A percentile compares a stretch with the other conserved stretches of the same genome.
Conservation (phyloP, 441 rosid genomes). For the Arabidopsis lyrata region DNA sequence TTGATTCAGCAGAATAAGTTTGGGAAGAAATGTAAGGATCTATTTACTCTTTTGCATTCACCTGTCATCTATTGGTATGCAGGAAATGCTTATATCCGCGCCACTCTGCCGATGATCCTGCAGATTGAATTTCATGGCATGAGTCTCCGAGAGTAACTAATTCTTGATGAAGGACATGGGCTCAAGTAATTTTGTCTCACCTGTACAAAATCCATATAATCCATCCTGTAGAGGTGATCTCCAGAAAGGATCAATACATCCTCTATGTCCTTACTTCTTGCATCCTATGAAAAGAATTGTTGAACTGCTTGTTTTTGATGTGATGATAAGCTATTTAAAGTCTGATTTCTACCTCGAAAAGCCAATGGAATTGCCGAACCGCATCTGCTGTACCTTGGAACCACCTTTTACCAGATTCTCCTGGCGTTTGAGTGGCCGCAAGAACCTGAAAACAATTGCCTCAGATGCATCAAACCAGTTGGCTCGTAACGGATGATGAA, state of each 20-base stretch:
- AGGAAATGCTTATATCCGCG: slow-evolving; percentile 91
- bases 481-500: slow-evolving; percentile 15
- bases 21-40: background rate
- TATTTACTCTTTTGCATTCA: slow-evolving; percentile 40
- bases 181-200: slow-evolving; percentile 45
- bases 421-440: slow-evolving; percentile 99
- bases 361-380: slow-evolving; percentile 96
- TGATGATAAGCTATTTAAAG: slow-evolving; percentile 18
- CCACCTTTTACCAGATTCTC: slow-evolving; percentile 87
- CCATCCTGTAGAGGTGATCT: slow-evolving; percentile 95
- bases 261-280: slow-evolving; percentile 82
- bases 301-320: background rate
- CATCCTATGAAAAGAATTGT: slow-evolving; percentile 52
- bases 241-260: slow-evolving; percentile 94
- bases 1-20: slow-evolving; percentile 4
- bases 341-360: slow-evolving; percentile 70
- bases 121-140: slow-evolving; percentile 31
- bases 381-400: slow-evolving; percentile 98
- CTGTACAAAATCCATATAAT: slow-evolving; percentile 93
- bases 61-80: slow-evolving; percentile 87
- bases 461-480: slow-evolving; percentile 17
- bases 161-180: slow-evolving; percentile 12
- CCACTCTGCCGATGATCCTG: slow-evolving; percentile 95
- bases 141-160: slow-evolving; percentile 19
- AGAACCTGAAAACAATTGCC: slow-evolving; percentile 56